Base-by-base conservation (phyloP, 2,329 filamentous ascomycete species). In the Boeremia exigua region DNA sequence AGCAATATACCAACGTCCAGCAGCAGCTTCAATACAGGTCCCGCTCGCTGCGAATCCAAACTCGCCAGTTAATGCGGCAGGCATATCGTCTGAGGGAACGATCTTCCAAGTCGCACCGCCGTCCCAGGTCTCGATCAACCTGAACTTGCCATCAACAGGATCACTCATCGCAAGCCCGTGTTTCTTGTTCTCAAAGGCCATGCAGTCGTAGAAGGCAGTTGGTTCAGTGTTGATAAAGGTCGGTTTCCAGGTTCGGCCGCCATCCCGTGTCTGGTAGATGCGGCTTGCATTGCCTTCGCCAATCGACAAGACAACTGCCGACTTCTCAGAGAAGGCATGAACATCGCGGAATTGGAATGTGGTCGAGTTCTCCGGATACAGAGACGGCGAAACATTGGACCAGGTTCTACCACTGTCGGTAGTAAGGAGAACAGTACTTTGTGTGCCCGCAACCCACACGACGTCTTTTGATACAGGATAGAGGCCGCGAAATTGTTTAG, bases 141-240 rank as follows among this genome's bases (percentile, higher is more conserved):
- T 59, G 30, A 72, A 69, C 40, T 60, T 65, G 2, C 69, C 67
- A 40, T 65, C 38, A 4, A 72, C 69, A 12, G 69, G 69, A 58
- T 70, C 69, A 17, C 68, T 70, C 59, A 70, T 57, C 6, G 68
- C 68, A 2, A 72, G 45, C 2, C 69, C 69, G 34, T 66, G 62
- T 37, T 45, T 59, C 27, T 30, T 34, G 29, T 61, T 60, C 32
- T 69, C 68, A 39, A 72, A 72, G 2, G 67, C 63, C 60, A 72
- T 65, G 29, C 69, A 69, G 28, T 72, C 66, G 37, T 70, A 72
- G 32, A 70, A 70, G 3, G 69, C 69, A 11, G 58, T 48, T 15
- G 54, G 44, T 30, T 70, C 67, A 3, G 59, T 34, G 37, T 70
- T 72, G 17, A 66, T 44, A 33, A 72, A 72, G 0, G 65, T 68